Base-by-base conservation (phyloP, 1,284 basidiomycete genomes). In the Cutaneotrichosporon sp. region DNA sequence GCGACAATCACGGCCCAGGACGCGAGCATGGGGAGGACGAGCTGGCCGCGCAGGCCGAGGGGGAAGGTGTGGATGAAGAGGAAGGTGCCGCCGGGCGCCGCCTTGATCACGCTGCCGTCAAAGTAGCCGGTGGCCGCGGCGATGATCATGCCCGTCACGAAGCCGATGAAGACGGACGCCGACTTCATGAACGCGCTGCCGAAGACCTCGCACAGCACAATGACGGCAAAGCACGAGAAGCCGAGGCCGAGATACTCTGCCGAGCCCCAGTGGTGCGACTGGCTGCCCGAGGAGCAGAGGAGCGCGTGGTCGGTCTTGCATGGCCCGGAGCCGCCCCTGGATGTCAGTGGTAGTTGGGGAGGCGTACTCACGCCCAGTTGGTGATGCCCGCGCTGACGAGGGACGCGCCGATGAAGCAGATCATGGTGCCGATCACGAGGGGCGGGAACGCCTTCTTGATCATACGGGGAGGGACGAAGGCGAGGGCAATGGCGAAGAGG, bases 111-210 rank as follows among this genome's bases (percentile, higher is more conserved):
- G 10, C 49, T 18, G 7, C 59, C 45, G 64, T 71, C 58, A 54
- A 73, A 72, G 66, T 69, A 73, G 6, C 72, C 72, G 1, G 67
- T 69, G 22, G 66, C 70, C 4, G 70, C 72, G 31, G 66, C 72
- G 24, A 73, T 69, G 69, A 70, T 62, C 57, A 73, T 60, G 20
- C 72, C 72, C 7, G 62, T 54, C 46, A 72, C 38, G 34, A 75
- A 63, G 45, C 74, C 74, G 36, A 75, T 49, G 66, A 75, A 72
- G 34, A 73, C 70, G 1, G 68, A 65, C 4, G 72, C 70, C 8
- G 66, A 68, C 57, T 72, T 72, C 69, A 73, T 70, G 60, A 73
- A 73, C 4, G 70, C 68, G 3, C 69, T 71, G n/a, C 72, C 72
- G 52, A 73, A 73, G 36, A 73, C 59, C 54, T 73, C 72, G 47